Evolutionary conservation across 805 yeast genomes (phyloP).

Genomic region (Cyberlindnera misumaiensis): DNA sequence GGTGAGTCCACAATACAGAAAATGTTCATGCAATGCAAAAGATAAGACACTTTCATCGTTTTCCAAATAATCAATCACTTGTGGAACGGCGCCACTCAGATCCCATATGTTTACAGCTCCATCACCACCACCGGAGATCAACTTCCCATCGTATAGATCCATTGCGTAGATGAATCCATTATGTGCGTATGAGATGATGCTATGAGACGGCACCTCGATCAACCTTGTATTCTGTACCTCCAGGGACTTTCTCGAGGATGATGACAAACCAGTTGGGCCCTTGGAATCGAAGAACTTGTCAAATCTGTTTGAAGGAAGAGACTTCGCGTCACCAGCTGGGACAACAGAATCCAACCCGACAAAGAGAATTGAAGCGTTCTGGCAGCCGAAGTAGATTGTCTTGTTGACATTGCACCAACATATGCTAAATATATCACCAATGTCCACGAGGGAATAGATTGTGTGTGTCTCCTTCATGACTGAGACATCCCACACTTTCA

Average conservation of each 20-base stretch:
- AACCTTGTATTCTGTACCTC: slow-evolving; percentile 26
- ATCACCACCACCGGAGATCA: slow-evolving; percentile 85
- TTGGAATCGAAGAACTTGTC: slow-evolving; percentile 85
- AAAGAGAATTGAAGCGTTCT: slow-evolving; percentile 84
- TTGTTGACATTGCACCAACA: slow-evolving; percentile 55
- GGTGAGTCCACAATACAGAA: slow-evolving; percentile 76
- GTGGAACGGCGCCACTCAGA: slow-evolving; percentile 19
- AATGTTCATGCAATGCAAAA: slow-evolving; percentile 55
- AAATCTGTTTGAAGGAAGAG: slow-evolving; percentile 59
- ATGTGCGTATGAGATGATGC: slow-evolving; percentile 78
- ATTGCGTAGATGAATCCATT: slow-evolving; percentile 83
- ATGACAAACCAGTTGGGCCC: slow-evolving; percentile 63
- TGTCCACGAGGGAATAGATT: slow-evolving; percentile 76
- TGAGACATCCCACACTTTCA: slow-evolving; percentile 74
- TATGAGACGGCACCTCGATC: slow-evolving; percentile 60
- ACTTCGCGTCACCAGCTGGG: slow-evolving; percentile 26
- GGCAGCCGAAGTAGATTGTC: slow-evolving; percentile 80
- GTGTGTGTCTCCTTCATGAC: slow-evolving; percentile 50
- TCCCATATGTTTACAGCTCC: slow-evolving; percentile 84
- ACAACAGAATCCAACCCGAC: slow-evolving; percentile 33
- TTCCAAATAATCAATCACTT: slow-evolving; percentile 36
- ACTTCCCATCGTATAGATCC: slow-evolving; percentile 21
- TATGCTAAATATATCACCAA: slow-evolving; percentile 88
- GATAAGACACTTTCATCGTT: slow-evolving; percentile 70
- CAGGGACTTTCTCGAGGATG: not conserved